Evolutionary conservation across 768 basidiomycete genomes (phyloP).

Genomic region (Phaeolepiota aurea): DNA sequence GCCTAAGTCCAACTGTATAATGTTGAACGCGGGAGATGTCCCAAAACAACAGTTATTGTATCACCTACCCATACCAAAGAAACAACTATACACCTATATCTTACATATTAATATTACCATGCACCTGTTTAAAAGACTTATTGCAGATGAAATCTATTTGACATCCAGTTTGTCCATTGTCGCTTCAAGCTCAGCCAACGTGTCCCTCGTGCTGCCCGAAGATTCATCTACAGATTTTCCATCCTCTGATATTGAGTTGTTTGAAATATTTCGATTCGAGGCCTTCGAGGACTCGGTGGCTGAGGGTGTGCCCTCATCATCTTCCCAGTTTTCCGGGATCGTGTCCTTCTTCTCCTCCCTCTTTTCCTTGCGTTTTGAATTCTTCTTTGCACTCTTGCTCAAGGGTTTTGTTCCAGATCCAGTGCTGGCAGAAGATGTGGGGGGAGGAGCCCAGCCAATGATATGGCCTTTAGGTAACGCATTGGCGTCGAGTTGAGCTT

Average conservation of each 20-base stretch:
- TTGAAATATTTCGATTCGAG: background rate
- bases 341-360: constrained; percentile 40
- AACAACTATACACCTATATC: background rate
- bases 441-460: constrained; percentile 69
- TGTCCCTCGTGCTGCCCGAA: constrained; percentile 9
- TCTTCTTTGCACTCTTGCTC: constrained; percentile 79
- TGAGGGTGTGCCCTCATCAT: constrained; percentile 37
- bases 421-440: constrained; percentile 30
- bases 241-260: background rate
- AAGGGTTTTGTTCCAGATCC: constrained; percentile 31
- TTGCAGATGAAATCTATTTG: constrained; percentile 22
- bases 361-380: constrained; percentile 73
- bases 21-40: too few relatives aligned
- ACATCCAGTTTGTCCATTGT: constrained; percentile 54
- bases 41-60: too few relatives aligned
- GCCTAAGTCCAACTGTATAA: background rate
- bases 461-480: constrained; percentile 72
- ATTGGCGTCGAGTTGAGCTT: constrained; percentile 60
- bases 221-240: background rate
- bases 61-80: too few relatives aligned
- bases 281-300: constrained; percentile 11
- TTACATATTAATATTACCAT: background rate
- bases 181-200: constrained; percentile 27
- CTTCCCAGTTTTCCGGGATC: constrained; percentile 77
- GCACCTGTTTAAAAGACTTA: background rate